A percentile compares a stretch with the other conserved stretches of the same genome.
These are phyloP conservation scores for Chlorella sp. DNA, from an alignment of 139 green algal species.

Conservation along the genomic window DNA sequence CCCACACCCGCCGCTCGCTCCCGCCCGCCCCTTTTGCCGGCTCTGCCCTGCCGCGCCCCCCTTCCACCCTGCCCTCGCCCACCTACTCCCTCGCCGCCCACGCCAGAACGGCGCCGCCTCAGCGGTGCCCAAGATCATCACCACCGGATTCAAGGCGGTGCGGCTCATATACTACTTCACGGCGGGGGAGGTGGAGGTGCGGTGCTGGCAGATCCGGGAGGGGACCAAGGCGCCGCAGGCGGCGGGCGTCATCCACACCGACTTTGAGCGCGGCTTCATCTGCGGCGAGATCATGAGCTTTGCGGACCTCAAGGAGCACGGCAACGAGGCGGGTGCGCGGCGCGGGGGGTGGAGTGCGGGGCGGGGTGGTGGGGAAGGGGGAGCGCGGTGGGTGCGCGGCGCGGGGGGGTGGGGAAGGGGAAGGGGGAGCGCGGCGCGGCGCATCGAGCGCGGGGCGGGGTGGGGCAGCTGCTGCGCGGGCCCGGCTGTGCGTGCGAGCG, in stretches of 20 bases:
- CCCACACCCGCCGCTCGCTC: too few relatives aligned
- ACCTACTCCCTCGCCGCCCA: background rate
- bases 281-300: constrained; percentile 94
- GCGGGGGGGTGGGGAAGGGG: too few relatives aligned
- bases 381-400: background rate
- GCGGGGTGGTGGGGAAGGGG: too few relatives aligned
- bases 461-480: too few relatives aligned
- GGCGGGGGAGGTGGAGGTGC: constrained; percentile 88
- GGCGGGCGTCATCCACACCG: constrained; percentile 95
- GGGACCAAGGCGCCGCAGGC: constrained; percentile 89
- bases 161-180: constrained; percentile 99
- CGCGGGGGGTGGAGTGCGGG: too few relatives aligned
- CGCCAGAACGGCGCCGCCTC: constrained; percentile 38
- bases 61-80: background rate
- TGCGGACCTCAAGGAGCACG: constrained; percentile 83
- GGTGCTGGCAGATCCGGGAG: constrained; percentile 93
- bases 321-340: constrained; percentile 73
- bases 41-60: background rate
- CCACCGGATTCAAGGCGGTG: constrained; percentile 87
- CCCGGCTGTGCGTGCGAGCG: too few relatives aligned
- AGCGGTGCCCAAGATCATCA: constrained; percentile 96
- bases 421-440: too few relatives aligned
- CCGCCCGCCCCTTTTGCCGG: background rate
- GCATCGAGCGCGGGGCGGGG: too few relatives aligned
- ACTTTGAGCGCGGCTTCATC: constrained; percentile 99